Evolutionary conservation across 352 stramenopile genomes (phyloP).

Genomic region (Phytophthora crassamura): DNA sequence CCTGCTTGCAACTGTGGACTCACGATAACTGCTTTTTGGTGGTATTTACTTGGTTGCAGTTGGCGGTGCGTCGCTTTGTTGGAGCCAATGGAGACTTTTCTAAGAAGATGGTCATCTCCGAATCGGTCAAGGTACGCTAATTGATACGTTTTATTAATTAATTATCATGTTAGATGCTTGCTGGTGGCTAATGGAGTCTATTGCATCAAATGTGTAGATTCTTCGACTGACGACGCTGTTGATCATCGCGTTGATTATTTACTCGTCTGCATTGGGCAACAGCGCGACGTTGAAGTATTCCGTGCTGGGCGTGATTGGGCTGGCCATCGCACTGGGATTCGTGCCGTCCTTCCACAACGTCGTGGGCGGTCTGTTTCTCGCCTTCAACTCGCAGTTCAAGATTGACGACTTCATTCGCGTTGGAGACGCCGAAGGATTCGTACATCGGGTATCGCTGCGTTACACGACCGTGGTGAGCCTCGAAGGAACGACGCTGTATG

Average conservation of each 20-base stretch:
- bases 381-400: conserved; percentile 91
- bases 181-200: background rate
- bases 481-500: conserved; percentile 81
- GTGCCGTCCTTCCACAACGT: conserved; percentile 90
- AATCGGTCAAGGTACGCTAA: conserved; percentile 79
- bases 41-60: conserved; percentile 40
- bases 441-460: conserved; percentile 83
- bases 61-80: conserved; percentile 81
- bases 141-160: too few relatives aligned
- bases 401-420: conserved; percentile 90
- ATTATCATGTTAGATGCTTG: background rate
- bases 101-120: conserved; percentile 90
- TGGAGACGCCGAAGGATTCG: conserved; percentile 74
- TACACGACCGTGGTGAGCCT: conserved; percentile 88
- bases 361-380: conserved; percentile 83
- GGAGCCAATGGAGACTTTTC: conserved; percentile 82
- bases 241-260: conserved; percentile 88
- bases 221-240: conserved; percentile 77
- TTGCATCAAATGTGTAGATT: conserved; percentile 47
- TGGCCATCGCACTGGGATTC: conserved; percentile 87
- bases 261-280: conserved; percentile 77
- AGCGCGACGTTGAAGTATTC: conserved; percentile 85
- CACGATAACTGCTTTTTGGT: conserved; percentile 3
- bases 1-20: background rate
- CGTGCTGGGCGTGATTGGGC: conserved; percentile 81